Conservation (phyloP, 441 rosid species). For the Corymbia citriodora region DNA sequence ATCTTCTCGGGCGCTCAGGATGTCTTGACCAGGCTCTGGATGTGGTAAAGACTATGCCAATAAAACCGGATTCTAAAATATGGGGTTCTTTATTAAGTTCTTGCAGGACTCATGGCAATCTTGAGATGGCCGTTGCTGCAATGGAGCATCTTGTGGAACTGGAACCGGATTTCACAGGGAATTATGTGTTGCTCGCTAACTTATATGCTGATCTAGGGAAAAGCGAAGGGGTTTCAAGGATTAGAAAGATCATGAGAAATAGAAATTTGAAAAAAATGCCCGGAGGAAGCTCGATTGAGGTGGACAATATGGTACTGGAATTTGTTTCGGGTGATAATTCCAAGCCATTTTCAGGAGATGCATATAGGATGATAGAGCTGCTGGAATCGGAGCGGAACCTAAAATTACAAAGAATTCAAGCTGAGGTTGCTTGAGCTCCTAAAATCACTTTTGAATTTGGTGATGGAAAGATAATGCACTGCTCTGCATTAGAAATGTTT, state of each 20-base stretch:
- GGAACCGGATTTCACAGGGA: slow-evolving; percentile 53
- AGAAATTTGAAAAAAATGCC: slow-evolving; percentile 45
- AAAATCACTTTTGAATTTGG: not conserved
- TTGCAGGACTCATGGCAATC: slow-evolving; percentile 41
- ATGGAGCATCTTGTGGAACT: slow-evolving; percentile 41
- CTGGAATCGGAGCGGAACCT: not conserved
- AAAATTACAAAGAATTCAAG: not conserved
- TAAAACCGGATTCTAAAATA: slow-evolving; percentile 52
- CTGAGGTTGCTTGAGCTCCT: not conserved
- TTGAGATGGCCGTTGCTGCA: slow-evolving; percentile 39
- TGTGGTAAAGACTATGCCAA: slow-evolving; percentile 32
- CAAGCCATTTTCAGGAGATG: slow-evolving; percentile 37
- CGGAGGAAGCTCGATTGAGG: slow-evolving; percentile 49
- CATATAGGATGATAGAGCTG: slow-evolving; percentile 11
- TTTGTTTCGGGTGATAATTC: slow-evolving; percentile 42
- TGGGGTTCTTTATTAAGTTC: slow-evolving; percentile 56
- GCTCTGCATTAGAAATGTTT: not conserved
- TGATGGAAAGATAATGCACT: not conserved
- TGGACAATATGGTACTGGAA: slow-evolving; percentile 44
- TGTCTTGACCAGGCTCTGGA: slow-evolving; percentile 29
- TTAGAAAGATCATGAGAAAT: slow-evolving; percentile 37
- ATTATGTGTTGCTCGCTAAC: slow-evolving; percentile 43
- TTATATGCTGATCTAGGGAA: slow-evolving; percentile 50
- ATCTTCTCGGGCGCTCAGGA: slow-evolving; percentile 52
- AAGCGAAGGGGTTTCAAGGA: slow-evolving; percentile 38